A percentile compares a stretch with the other conserved stretches of the same genome.
phyloP scores from a whole-genome alignment of 139 green algal species.

The Chlorella sp. region DNA sequence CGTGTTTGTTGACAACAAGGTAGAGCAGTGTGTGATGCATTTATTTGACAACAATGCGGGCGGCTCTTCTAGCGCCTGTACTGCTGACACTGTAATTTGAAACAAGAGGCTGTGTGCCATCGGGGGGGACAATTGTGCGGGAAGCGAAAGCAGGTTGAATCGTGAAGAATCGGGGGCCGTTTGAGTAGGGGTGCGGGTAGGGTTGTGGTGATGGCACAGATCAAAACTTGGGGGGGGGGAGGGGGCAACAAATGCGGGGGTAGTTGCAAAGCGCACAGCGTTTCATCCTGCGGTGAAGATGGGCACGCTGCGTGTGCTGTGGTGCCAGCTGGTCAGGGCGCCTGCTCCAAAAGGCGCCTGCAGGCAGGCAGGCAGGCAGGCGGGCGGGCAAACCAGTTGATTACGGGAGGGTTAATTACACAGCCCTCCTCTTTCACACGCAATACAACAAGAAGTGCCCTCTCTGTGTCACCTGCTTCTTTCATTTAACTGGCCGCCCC shows the following conservation, averaged over 20 bases:
- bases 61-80: not conserved
- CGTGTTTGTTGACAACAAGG: too few relatives aligned
- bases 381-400: not conserved
- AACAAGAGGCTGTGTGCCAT: not conserved
- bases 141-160: not conserved
- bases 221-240: too few relatives aligned
- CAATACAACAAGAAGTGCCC: too few relatives aligned
- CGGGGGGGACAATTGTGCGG: not conserved
- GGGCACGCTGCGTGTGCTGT: not conserved
- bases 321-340: not conserved
- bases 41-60: too few relatives aligned
- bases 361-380: not conserved
- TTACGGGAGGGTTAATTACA: not conserved
- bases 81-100: not conserved
- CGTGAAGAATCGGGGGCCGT: not conserved
- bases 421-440: not conserved
- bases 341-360: not conserved
- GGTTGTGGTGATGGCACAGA: not conserved
- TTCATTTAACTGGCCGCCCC: too few relatives aligned
- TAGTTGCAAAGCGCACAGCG: not conserved
- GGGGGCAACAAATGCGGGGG: not conserved
- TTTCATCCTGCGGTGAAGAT: not conserved
- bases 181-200: not conserved
- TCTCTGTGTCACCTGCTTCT: too few relatives aligned
- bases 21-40: too few relatives aligned